These are phyloP conservation scores for Austroboletus niveus DNA, from an alignment of 1,284 basidiomycete genomes.

Conservation along the genomic window DNA sequence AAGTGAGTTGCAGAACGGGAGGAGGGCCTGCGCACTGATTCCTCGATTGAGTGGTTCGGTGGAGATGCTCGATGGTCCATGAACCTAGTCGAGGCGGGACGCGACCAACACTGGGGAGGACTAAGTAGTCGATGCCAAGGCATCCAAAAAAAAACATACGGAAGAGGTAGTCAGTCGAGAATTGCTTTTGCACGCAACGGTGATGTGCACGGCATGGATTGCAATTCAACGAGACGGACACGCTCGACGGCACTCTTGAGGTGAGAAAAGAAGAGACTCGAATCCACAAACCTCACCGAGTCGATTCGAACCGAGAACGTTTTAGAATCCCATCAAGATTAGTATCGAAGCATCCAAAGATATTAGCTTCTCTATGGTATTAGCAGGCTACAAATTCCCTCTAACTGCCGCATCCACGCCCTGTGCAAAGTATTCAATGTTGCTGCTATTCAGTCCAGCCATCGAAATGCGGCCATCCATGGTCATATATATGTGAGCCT, in stretches of 20 bases:
- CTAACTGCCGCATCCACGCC: slow-evolving; percentile 82
- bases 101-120: background rate
- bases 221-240: slow-evolving; percentile 15
- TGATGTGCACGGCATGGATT: slow-evolving; percentile 24
- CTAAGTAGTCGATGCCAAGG: background rate
- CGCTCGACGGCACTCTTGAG: background rate
- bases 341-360: slow-evolving; percentile 21
- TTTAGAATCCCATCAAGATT: slow-evolving; percentile 11
- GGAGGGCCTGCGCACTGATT: slow-evolving; percentile 2
- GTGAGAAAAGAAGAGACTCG: background rate
- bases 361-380: slow-evolving; percentile 28
- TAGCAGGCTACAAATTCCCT: slow-evolving; percentile 60
- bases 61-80: slow-evolving; percentile 14
- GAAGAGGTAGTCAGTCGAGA: slow-evolving; percentile 26
- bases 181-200: slow-evolving; percentile 5
- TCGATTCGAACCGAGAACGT: slow-evolving; percentile 16
- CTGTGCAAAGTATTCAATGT: slow-evolving; percentile 91
- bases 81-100: background rate
- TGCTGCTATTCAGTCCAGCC: slow-evolving; percentile 89
- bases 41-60: slow-evolving; percentile 16
- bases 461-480: slow-evolving; percentile 90
- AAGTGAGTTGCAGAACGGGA: slow-evolving; percentile 11
- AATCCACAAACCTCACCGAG: slow-evolving; percentile 15
- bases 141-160: slow-evolving; percentile 11
- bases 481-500: slow-evolving; percentile 95